Percentiles rank a stretch among this genome's conserved stretches.
Conservation (phyloP, 2,329 filamentous ascomycete genomes). For the Ophiostoma populinum region DNA sequence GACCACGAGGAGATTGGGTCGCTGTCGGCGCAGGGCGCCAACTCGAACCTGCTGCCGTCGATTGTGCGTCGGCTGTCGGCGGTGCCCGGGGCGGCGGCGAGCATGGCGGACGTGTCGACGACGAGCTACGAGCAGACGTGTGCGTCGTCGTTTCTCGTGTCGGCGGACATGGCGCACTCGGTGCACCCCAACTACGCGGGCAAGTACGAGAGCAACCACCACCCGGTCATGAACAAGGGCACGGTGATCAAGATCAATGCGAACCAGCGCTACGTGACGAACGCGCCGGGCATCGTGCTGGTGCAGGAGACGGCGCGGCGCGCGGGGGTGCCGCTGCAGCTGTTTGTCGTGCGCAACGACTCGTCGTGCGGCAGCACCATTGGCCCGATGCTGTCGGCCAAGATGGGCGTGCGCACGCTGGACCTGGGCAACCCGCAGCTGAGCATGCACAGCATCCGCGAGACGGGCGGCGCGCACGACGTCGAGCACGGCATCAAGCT, state of each 20-base stretch:
- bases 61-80: conserved; percentile 76
- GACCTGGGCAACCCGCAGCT: conserved; percentile 90
- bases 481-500: conserved; percentile 72
- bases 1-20: conserved; percentile 97
- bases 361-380: conserved; percentile 91
- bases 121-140: conserved; percentile 91
- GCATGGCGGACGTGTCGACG: conserved; percentile 43
- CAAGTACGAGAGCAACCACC: conserved; percentile 84
- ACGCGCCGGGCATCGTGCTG: conserved; percentile 85
- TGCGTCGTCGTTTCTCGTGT: conserved; percentile 80
- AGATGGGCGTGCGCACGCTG: conserved; percentile 71
- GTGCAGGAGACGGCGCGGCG: conserved; percentile 69
- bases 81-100: conserved; percentile 39
- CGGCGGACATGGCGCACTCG: conserved; percentile 93
- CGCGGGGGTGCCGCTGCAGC: conserved; percentile 68
- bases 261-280: conserved; percentile 92
- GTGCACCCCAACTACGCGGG: conserved; percentile 86
- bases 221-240: conserved; percentile 90
- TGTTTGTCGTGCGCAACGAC: conserved; percentile 94
- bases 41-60: conserved; percentile 78
- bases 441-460: conserved; percentile 92
- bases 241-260: conserved; percentile 97
- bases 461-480: conserved; percentile 78
- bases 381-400: conserved; percentile 85
- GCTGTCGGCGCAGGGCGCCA: conserved; percentile 77